Evolutionary conservation across 2,329 filamentous ascomycete species (phyloP).

Genomic region (Fusarium incarnatum): DNA sequence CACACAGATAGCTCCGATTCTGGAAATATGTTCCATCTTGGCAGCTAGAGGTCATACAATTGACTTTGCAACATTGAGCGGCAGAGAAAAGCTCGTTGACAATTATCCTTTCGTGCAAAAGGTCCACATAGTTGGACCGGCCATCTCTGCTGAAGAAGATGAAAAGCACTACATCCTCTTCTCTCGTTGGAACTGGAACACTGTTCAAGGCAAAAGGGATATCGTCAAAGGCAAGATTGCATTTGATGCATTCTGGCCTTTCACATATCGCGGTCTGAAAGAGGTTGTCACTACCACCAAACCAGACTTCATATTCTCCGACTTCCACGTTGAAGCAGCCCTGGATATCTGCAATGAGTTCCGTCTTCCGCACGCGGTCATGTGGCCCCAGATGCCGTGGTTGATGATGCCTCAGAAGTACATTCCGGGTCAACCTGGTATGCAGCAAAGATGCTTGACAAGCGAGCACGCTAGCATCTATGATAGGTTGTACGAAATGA

Average conservation of each 20-base stretch:
- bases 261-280: constrained; percentile 1
- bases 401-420: constrained; percentile 17
- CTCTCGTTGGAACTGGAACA: constrained; percentile 10
- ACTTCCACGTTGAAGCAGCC: constrained; percentile 8
- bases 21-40: constrained; percentile 4
- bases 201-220: background rate
- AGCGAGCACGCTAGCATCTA: constrained; percentile 8
- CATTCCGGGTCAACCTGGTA: constrained; percentile 4
- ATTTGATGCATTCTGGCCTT: constrained; percentile 7
- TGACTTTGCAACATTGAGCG: constrained; percentile 6
- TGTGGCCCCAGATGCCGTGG: constrained; percentile 15
- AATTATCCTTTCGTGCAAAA: background rate
- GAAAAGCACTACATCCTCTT: constrained; percentile 1
- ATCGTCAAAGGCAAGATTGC: constrained; percentile 9
- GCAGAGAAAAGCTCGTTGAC: background rate
- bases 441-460: constrained; percentile 5
- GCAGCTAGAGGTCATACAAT: constrained; percentile 7
- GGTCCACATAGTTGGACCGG: constrained; percentile 1
- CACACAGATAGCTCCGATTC: background rate
- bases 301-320: constrained; percentile 8
- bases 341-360: constrained; percentile 8
- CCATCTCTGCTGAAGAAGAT: constrained; percentile 3
- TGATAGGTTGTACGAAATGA: constrained; percentile 5
- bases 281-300: background rate
- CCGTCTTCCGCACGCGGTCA: constrained; percentile 3